phyloP scores from a whole-genome alignment of 805 yeast genomes.

The Diddensiella santjacobensis region DNA sequence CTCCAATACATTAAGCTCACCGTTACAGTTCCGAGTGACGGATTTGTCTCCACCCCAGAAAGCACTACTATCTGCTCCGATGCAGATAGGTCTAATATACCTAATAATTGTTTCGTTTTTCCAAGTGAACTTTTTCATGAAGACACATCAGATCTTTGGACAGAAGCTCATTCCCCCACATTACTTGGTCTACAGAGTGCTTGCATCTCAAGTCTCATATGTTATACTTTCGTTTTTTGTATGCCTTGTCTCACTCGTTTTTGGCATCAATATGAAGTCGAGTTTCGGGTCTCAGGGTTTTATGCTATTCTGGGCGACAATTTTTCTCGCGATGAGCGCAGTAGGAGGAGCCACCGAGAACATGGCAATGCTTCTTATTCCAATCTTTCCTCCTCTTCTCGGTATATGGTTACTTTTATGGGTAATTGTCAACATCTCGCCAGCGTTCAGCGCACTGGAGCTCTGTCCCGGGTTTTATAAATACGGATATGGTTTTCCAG shows the following conservation, averaged over 20 bases:
- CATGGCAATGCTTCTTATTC: constrained; percentile 48
- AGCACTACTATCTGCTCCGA: constrained; percentile 53
- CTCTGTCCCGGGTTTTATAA: constrained; percentile 54
- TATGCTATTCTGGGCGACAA: constrained; percentile 67
- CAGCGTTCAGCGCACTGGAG: constrained; percentile 64
- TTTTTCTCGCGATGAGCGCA: constrained; percentile 66
- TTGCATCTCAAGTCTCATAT: constrained; percentile 49
- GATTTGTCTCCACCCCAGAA: constrained; percentile 21
- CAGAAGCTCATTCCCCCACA: constrained; percentile 42
- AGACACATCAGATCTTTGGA: constrained; percentile 49
- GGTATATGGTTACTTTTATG: constrained; percentile 72
- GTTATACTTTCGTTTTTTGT: constrained; percentile 55
- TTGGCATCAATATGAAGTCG: constrained; percentile 55
- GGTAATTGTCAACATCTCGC: constrained; percentile 65
- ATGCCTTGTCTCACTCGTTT: constrained; percentile 60
- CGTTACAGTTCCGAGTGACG: constrained; percentile 33
- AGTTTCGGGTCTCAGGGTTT: constrained; percentile 69
- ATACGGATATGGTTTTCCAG: constrained; percentile 66
- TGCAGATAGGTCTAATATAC: constrained; percentile 73
- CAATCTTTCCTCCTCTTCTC: constrained; percentile 57
- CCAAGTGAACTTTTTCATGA: constrained; percentile 56
- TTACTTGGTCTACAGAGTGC: constrained; percentile 50
- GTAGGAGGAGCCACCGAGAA: constrained; percentile 76
- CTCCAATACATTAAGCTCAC: constrained; percentile 32
- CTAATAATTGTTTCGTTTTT: constrained; percentile 69